Evolutionary conservation across 805 yeast genomes (phyloP), one percentile per base, ranked within the genome.

Genomic region (Sugiyamaella floridensis): DNA sequence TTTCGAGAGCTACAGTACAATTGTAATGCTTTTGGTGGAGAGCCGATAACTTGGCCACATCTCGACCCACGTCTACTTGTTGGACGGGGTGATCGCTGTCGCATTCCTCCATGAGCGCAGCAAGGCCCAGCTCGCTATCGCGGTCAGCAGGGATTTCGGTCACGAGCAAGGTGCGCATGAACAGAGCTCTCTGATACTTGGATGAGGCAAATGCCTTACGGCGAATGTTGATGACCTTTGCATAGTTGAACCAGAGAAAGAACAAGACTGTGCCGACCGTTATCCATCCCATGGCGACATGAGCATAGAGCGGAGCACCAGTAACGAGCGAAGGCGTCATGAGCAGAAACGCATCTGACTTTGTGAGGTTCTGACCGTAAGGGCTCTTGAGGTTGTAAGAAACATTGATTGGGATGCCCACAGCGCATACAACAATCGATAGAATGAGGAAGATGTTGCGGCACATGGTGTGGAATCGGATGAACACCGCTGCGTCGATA

Each of bases 341-440:
- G 11, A 68, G 57, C 15, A 67, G 50, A 47, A 70, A 64, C 5
- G 70, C 67, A 45, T 69, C 70, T 8, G 61, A 48, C 18, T 57
- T 55, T 14, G 63, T 52, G 15, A 66, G 58, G 16, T 57, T 53
- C 2, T 58, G 55, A 12, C 60, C 56, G n/a, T 60, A 57, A 12
- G 55, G 22, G 15, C 59, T 55, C 26, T 55, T 50, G 49, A 64
- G 50, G 43, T 71, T 69, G 58, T 55, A 68, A 14, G 55, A 54
- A 40, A 70, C 66, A 48, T 70, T 70, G 51, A 71, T 56, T 10
- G 75, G 75, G 2, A 70, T 65, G 7, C 67, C 69, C 1, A 67
- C 60, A 1, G 63, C 56, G 46, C 70, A 63, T 3, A 67, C 65
- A 6, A 70, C 20, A 12, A 69, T 22, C 1, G 74, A 60, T 34